These are phyloP conservation scores for Penicillium malachiteum DNA, from an alignment of 495 filamentous ascomycete species.

Conservation along the genomic window DNA sequence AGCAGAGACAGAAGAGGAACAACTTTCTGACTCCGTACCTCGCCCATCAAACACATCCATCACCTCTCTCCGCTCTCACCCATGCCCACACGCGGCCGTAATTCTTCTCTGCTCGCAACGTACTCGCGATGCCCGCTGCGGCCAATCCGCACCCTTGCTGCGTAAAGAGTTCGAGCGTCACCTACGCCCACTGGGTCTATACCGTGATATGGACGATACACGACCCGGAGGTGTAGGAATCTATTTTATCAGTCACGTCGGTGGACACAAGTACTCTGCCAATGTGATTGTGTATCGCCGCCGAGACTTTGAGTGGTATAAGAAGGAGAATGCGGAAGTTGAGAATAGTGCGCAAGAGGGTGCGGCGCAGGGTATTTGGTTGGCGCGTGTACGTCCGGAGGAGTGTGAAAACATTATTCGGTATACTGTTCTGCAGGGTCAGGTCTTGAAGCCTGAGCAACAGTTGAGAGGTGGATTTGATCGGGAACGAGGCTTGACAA, in stretches of 20 bases:
- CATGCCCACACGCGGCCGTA: slow-evolving; percentile 77
- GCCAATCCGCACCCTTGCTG: slow-evolving; percentile 85
- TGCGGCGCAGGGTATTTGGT: slow-evolving; percentile 89
- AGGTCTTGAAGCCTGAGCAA: slow-evolving; percentile 80
- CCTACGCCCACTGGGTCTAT: slow-evolving; percentile 77
- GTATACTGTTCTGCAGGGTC: slow-evolving; percentile 89
- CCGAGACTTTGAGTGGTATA: slow-evolving; percentile 55
- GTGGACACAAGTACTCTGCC: slow-evolving; percentile 84
- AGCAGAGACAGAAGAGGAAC: slow-evolving; percentile 1
- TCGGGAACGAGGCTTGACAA: slow-evolving; percentile 70
- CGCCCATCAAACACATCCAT: slow-evolving; percentile 32
- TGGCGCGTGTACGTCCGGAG: slow-evolving; percentile 83
- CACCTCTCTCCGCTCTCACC: slow-evolving; percentile 60
- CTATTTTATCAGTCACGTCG: slow-evolving; percentile 94
- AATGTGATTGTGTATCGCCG: slow-evolving; percentile 89
- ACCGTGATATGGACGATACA: slow-evolving; percentile 83
- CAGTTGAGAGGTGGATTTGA: slow-evolving; percentile 93
- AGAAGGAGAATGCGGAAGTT: slow-evolving; percentile 23
- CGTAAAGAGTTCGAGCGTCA: slow-evolving; percentile 86
- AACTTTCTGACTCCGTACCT: slow-evolving; percentile 11
- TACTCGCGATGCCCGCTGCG: slow-evolving; percentile 92
- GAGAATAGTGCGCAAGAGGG: slow-evolving; percentile 49
- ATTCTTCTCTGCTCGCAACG: slow-evolving; percentile 92
- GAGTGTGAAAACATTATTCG: slow-evolving; percentile 92
- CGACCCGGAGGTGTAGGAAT: slow-evolving; percentile 87